Percentiles rank a stretch among this genome's conserved stretches.
These are phyloP conservation scores for Helminthosporium solani DNA, from an alignment of 2,329 filamentous ascomycete species.

Conservation along the genomic window DNA sequence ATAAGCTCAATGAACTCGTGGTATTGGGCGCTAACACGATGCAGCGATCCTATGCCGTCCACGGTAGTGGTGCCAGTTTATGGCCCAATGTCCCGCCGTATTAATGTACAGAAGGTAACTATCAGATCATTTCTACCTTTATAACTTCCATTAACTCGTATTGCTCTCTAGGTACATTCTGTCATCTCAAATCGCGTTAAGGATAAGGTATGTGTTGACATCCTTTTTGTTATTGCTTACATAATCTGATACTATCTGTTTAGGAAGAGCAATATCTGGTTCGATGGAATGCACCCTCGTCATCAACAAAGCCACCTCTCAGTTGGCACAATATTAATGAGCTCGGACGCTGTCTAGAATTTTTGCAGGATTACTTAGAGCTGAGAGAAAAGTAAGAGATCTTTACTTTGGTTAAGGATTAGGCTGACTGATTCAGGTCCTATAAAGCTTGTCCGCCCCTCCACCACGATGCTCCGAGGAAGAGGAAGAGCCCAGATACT, in stretches of 20 bases:
- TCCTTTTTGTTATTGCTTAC: slow-evolving; percentile 16
- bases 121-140: background rate
- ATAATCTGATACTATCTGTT: slow-evolving; percentile 18
- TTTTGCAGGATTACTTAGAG: slow-evolving; percentile 48
- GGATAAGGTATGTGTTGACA: slow-evolving; percentile 19
- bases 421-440: slow-evolving; percentile 13
- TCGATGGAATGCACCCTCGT: slow-evolving; percentile 34
- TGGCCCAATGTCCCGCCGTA: slow-evolving; percentile 18
- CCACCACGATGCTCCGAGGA: slow-evolving; percentile 11
- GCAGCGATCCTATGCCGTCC: slow-evolving; percentile 20
- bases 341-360: slow-evolving; percentile 40
- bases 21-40: slow-evolving; percentile 8
- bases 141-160: background rate
- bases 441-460: slow-evolving; percentile 1
- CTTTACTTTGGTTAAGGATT: background rate
- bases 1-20: too few species aligned
- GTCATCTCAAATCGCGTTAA: slow-evolving; percentile 31
- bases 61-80: slow-evolving; percentile 30
- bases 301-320: slow-evolving; percentile 20
- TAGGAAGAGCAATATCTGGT: slow-evolving; percentile 49
- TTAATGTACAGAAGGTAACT: slow-evolving; percentile 28
- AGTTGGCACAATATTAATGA: slow-evolving; percentile 49
- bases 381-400: slow-evolving; percentile 22
- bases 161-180: slow-evolving; percentile 18
- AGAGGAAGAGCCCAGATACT: slow-evolving; percentile 29